Conservation (phyloP, 768 basidiomycete species). For the Boletales sp. region DNA sequence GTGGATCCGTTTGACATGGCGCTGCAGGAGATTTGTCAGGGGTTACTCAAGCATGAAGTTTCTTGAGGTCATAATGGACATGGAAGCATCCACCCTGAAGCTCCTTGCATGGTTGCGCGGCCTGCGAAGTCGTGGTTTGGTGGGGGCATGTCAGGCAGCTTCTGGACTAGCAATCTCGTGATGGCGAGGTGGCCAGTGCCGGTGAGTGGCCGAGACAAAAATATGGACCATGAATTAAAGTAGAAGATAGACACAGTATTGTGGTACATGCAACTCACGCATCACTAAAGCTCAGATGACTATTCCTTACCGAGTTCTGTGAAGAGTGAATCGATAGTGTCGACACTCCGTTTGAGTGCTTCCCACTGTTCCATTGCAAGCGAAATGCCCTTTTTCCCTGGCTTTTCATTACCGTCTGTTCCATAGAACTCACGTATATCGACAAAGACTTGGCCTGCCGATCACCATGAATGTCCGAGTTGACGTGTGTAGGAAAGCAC, state of each 20-base stretch:
- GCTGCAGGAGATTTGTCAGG: constrained; percentile 55
- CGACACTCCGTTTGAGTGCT: constrained; percentile 40
- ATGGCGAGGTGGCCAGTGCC: neutral
- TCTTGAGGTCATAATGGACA: constrained; percentile 62
- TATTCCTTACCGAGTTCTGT: constrained; percentile 24
- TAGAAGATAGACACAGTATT: constrained; percentile 1
- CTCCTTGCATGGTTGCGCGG: constrained; percentile 64
- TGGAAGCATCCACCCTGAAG: constrained; percentile 52
- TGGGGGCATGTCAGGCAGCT: constrained; percentile 67
- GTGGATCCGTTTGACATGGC: constrained; percentile 1
- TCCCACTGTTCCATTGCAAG: constrained; percentile 68
- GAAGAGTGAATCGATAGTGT: constrained; percentile 53
- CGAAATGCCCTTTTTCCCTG: constrained; percentile 80
- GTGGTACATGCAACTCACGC: too few species aligned
- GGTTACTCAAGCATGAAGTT: constrained; percentile 48
- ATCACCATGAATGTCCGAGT: constrained; percentile 23
- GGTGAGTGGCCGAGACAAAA: neutral
- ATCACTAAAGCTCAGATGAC: neutral
- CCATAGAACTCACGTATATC: constrained; percentile 78
- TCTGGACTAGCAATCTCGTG: constrained; percentile 50
- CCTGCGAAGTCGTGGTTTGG: constrained; percentile 52
- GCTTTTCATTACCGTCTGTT: constrained; percentile 57
- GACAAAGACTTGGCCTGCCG: constrained; percentile 46
- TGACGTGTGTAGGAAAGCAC: neutral
- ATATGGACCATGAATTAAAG: neutral